These are phyloP conservation scores for Pichia kluyveri DNA, from an alignment of 805 yeast genomes.

Conservation along the genomic window DNA sequence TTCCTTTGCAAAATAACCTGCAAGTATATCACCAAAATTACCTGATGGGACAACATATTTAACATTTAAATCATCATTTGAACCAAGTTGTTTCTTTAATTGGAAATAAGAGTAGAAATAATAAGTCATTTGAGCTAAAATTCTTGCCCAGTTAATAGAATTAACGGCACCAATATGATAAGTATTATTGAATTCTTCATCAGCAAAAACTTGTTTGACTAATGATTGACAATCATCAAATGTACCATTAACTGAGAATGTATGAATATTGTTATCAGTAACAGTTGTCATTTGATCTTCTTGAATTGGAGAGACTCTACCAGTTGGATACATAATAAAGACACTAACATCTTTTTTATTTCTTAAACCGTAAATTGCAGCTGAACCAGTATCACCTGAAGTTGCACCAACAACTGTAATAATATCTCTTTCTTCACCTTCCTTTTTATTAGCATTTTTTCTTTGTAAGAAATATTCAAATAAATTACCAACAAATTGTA, in stretches of 20 bases:
- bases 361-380: constrained; percentile 96
- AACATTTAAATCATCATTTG: constrained; percentile 33
- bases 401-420: constrained; percentile 99
- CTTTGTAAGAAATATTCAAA: constrained; percentile 86
- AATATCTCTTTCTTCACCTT: constrained; percentile 52
- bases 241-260: constrained; percentile 89
- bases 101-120: constrained; percentile 90
- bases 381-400: constrained; percentile 98
- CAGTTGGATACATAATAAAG: constrained; percentile 92
- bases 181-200: constrained; percentile 73
- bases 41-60: constrained; percentile 95
- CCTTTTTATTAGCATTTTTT: constrained; percentile 46
- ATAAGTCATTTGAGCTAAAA: constrained; percentile 94
- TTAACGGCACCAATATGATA: constrained; percentile 97
- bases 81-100: constrained; percentile 31
- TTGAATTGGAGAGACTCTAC: constrained; percentile 94
- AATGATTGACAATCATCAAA: constrained; percentile 98
- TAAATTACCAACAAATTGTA: constrained; percentile 94
- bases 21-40: constrained; percentile 95
- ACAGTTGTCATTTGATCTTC: constrained; percentile 99
- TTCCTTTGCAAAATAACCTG: constrained; percentile 88
- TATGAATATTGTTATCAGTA: constrained; percentile 85
- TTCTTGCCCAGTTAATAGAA: constrained; percentile 98
- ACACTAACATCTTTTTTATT: constrained; percentile 97
- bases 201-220: constrained; percentile 90